These are phyloP conservation scores for Ascocoryne sarcoides DNA, from an alignment of 2,329 filamentous ascomycete genomes.

Conservation along the genomic window DNA sequence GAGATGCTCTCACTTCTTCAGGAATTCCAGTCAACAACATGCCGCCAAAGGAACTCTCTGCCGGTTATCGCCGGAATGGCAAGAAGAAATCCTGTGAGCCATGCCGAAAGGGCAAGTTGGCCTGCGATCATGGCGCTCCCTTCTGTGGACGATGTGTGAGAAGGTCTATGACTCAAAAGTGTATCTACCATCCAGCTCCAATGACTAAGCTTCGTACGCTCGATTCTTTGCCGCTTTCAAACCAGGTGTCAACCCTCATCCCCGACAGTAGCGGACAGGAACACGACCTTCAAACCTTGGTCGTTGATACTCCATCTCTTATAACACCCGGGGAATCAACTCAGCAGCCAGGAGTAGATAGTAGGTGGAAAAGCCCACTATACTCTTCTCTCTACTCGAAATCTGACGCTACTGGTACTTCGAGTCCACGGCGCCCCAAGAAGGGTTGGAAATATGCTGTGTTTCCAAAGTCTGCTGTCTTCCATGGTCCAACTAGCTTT, in stretches of 20 bases:
- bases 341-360: background rate
- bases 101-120: constrained; percentile 25
- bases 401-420: background rate
- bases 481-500: constrained; percentile 24
- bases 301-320: background rate
- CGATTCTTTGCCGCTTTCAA: background rate
- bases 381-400: background rate
- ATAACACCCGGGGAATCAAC: background rate
- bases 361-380: background rate
- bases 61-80: constrained; percentile 24
- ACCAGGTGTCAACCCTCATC: background rate
- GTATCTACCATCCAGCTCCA: constrained; percentile 24
- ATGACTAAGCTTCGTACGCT: constrained; percentile 18
- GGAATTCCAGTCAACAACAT: too few species aligned
- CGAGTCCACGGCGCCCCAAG: constrained; percentile 3
- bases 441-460: constrained; percentile 14
- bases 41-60: constrained; percentile 3
- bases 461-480: constrained; percentile 18
- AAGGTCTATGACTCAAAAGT: constrained; percentile 18
- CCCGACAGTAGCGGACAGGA: too few species aligned
- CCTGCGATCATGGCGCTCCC: constrained; percentile 23
- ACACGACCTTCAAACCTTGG: background rate
- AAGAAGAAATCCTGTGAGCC: constrained; percentile 26
- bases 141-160: constrained; percentile 23
- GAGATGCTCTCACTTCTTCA: too few species aligned